Conservation (phyloP, 2,329 filamentous ascomycete genomes). For the Scolecobasidium constrictum region DNA sequence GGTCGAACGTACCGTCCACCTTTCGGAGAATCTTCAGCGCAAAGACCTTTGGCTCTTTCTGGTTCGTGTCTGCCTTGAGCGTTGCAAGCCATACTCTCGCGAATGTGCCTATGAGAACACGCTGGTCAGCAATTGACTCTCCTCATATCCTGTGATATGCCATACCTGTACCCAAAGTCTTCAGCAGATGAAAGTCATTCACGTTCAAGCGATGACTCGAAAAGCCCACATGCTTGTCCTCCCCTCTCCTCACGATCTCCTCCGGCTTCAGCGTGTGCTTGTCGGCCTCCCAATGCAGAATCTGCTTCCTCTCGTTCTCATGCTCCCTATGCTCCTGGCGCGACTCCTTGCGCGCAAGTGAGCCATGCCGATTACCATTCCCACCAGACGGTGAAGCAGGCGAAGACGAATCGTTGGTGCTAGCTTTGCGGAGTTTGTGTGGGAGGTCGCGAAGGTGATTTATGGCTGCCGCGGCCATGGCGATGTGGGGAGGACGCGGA, state of each 20-base stretch:
- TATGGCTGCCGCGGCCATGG: conserved; percentile 4
- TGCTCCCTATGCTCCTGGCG: conserved; percentile 23
- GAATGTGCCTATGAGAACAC: conserved; percentile 53
- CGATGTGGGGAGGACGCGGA: neutral
- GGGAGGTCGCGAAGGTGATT: neutral
- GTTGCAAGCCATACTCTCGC: conserved; percentile 71
- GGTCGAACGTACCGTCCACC: conserved; percentile 32
- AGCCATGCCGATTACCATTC: conserved; percentile 30
- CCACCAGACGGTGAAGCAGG: conserved; percentile 33
- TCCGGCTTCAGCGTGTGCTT: conserved; percentile 31
- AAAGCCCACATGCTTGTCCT: conserved; percentile 8
- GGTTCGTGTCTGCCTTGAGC: conserved; percentile 38
- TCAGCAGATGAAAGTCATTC: conserved; percentile 60
- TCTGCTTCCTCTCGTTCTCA: conserved; percentile 35
- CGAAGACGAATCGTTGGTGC: conserved; percentile 26
- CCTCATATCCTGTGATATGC: no score
- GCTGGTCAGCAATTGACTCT: no score
- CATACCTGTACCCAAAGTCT: conserved; percentile 66
- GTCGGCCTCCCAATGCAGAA: conserved; percentile 36
- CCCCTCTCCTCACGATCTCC: conserved; percentile 24
- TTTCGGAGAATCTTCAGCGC: conserved; percentile 69
- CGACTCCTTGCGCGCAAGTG: conserved; percentile 1
- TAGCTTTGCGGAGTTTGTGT: neutral
- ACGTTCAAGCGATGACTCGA: conserved; percentile 17
- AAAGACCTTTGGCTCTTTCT: conserved; percentile 56